Percentiles rank a stretch among this genome's conserved stretches.
Conservation (phyloP, 495 filamentous ascomycete genomes). For the Chaetomium tenue region DNA sequence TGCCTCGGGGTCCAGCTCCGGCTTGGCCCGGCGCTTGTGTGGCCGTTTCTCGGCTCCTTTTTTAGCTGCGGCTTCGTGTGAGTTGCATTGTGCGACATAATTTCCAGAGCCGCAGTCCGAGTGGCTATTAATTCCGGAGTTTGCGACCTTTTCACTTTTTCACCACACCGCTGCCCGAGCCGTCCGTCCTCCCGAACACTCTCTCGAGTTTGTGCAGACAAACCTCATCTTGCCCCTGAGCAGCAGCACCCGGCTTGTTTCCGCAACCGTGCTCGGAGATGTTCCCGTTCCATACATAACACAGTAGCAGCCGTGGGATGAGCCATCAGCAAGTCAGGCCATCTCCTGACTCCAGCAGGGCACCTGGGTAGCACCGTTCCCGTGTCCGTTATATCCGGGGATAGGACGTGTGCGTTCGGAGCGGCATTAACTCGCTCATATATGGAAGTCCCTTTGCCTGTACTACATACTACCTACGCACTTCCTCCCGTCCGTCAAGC, state of each 20-base stretch:
- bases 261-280: not conserved
- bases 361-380: not conserved
- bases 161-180: not conserved
- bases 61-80: not conserved
- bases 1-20: not conserved
- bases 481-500: not conserved
- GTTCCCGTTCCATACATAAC: not conserved
- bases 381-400: not conserved
- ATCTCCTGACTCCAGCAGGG: not conserved
- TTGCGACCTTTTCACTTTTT: not conserved
- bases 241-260: not conserved
- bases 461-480: not conserved
- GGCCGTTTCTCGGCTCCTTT: not conserved
- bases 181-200: no score
- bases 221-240: not conserved
- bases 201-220: not conserved
- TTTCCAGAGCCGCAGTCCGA: not conserved
- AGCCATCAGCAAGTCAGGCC: not conserved
- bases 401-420: no score
- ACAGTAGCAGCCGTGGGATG: not conserved
- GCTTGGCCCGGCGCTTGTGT: not conserved
- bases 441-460: not conserved
- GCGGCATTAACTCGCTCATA: slow-evolving; percentile 1
- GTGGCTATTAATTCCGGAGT: not conserved
- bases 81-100: not conserved